phyloP scores from a whole-genome alignment of 164 flowering plant species.

The Cinnamomum micranthum region DNA sequence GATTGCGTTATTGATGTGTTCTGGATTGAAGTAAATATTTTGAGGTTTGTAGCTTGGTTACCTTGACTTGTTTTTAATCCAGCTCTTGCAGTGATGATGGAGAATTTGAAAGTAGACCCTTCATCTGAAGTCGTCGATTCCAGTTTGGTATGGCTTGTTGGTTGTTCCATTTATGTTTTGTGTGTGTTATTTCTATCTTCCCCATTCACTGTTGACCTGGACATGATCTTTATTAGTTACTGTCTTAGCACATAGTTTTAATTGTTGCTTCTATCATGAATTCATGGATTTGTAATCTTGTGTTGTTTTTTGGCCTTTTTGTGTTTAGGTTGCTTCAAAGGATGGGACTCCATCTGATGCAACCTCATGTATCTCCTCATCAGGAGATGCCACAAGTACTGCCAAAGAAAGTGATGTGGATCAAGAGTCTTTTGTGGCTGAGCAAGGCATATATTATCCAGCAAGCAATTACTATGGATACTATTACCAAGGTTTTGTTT shows the following conservation, averaged over 20 bases:
- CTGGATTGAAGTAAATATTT: background rate
- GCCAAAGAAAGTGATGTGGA: constrained; percentile 33
- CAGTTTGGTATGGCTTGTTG: constrained; percentile 20
- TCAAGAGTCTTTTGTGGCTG: constrained; percentile 29
- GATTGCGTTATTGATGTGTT: background rate
- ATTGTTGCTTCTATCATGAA: background rate
- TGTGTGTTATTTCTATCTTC: too few relatives aligned
- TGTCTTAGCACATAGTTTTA: background rate
- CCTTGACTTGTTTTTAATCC: constrained; percentile 22
- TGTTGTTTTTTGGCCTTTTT: background rate
- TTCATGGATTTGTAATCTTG: background rate
- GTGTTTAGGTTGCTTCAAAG: constrained; percentile 25
- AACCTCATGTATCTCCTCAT: constrained; percentile 37
- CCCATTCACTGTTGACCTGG: background rate
- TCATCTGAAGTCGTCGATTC: constrained; percentile 19
- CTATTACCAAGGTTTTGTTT: constrained; percentile 47
- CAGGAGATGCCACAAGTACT: constrained; percentile 37
- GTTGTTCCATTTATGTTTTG: too few relatives aligned
- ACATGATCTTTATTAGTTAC: background rate
- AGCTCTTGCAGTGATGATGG: constrained; percentile 37
- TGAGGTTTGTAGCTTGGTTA: background rate
- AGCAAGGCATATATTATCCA: constrained; percentile 32
- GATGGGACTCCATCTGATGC: constrained; percentile 39
- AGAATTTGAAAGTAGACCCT: constrained; percentile 36
- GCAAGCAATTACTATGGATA: constrained; percentile 36